These are phyloP conservation scores for Panicum miliaceum DNA, from an alignment of 176 grass and related monocot species.

Conservation along the genomic window DNA sequence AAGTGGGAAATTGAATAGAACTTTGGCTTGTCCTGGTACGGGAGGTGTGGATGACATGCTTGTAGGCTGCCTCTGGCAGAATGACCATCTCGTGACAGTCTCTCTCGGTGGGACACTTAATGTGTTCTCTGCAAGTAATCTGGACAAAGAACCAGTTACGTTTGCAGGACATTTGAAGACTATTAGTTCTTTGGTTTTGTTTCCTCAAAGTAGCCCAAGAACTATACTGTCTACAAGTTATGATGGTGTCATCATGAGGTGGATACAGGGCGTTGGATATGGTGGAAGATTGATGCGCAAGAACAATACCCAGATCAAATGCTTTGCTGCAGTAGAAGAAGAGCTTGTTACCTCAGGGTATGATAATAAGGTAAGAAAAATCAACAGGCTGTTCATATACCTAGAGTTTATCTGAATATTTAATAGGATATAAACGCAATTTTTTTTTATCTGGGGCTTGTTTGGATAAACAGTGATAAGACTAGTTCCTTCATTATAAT, in stretches of 20 bases:
- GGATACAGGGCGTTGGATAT: conserved; percentile 88
- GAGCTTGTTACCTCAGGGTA: conserved; percentile 88
- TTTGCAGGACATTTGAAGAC: conserved; percentile 96
- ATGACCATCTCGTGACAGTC: conserved; percentile 84
- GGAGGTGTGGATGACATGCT: conserved; percentile 98
- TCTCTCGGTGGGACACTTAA: conserved; percentile 95
- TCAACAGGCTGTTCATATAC: not conserved
- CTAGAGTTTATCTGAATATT: conserved; percentile 20
- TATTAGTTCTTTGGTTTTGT: conserved; percentile 65
- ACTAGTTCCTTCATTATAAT: not conserved
- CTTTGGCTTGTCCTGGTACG: conserved; percentile 67
- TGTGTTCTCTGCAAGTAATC: conserved; percentile 70
- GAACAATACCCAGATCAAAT: conserved; percentile 90
- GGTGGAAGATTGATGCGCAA: conserved; percentile 82
- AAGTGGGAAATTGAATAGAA: conserved; percentile 78
- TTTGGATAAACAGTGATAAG: not conserved
- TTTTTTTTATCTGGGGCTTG: not conserved
- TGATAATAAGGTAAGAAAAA: conserved; percentile 87
- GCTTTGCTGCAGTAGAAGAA: conserved; percentile 76
- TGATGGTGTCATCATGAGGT: conserved; percentile 89
- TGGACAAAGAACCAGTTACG: conserved; percentile 69
- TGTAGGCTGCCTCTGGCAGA: conserved; percentile 95
- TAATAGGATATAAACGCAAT: conserved; percentile 18
- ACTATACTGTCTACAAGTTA: conserved; percentile 86
- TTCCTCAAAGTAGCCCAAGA: conserved; percentile 65